Percentiles rank a stretch among this genome's conserved stretches.
Evolutionary conservation across 2,329 filamentous ascomycete genomes (phyloP).

Genomic region (Trichophyton mentagrophytes): DNA sequence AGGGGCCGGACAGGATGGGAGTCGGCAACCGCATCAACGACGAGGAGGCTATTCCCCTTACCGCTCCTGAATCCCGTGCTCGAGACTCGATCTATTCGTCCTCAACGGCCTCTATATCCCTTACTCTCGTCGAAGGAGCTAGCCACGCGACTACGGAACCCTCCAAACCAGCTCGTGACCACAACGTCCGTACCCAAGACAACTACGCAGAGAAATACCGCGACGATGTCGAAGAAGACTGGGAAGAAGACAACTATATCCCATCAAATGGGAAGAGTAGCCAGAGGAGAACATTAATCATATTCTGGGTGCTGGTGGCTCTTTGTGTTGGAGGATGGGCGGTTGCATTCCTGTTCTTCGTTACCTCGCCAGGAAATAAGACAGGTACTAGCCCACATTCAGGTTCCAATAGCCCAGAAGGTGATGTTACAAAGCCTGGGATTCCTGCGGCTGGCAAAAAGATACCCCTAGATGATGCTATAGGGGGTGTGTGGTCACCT

Average conservation of each 20-base stretch:
- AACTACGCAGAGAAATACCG: conserved; percentile 19
- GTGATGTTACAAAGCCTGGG: neutral
- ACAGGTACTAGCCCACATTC: neutral
- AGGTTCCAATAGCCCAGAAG: neutral
- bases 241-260: conserved; percentile 19
- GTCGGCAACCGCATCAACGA: conserved; percentile 8
- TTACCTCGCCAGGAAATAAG: conserved; percentile 20
- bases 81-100: conserved; percentile 14
- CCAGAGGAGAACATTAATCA: conserved; percentile 17
- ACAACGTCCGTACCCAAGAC: neutral
- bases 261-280: conserved; percentile 8
- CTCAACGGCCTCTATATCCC: conserved; percentile 14
- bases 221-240: conserved; percentile 17
- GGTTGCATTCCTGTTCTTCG: conserved; percentile 33
- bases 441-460: conserved; percentile 12
- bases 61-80: conserved; percentile 3
- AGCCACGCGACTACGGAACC: neutral
- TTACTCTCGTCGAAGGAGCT: conserved; percentile 10
- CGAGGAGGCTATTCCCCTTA: conserved; percentile 14
- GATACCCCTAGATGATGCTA: conserved; percentile 22
- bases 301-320: conserved; percentile 30
- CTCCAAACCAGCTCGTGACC: neutral
- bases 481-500: conserved; percentile 21
- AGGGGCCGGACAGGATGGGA: conserved; percentile 7
- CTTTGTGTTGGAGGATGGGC: conserved; percentile 35